These are phyloP conservation scores for Cytospora piceae DNA, from an alignment of 2,329 filamentous ascomycete genomes.

Conservation along the genomic window DNA sequence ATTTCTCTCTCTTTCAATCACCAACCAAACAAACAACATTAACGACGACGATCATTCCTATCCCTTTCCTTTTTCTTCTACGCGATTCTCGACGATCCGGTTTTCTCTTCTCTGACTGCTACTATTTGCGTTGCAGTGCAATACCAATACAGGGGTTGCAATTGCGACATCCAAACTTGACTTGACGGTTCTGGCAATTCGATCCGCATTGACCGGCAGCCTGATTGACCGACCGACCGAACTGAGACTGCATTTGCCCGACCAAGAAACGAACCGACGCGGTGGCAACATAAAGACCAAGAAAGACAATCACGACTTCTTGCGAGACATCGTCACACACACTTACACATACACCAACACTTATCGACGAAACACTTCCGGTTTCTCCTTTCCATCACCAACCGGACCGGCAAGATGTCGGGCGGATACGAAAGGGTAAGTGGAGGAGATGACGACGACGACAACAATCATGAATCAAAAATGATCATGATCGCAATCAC, in stretches of 20 bases:
- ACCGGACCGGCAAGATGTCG: slow-evolving; percentile 48
- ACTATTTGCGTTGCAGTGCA: neutral
- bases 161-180: neutral
- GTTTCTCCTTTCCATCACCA: neutral
- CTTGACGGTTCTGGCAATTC: neutral
- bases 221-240: slow-evolving; percentile 21
- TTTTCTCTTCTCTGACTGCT: neutral
- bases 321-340: slow-evolving; percentile 8
- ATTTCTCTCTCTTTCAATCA: neutral
- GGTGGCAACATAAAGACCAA: neutral
- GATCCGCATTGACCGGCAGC: neutral
- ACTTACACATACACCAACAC: neutral
- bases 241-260: neutral
- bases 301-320: neutral
- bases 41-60: slow-evolving; percentile 6
- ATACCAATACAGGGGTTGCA: neutral
- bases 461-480: neutral
- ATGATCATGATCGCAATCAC: neutral
- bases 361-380: neutral
- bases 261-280: neutral
- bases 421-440: slow-evolving; percentile 63
- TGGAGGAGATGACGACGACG: neutral
- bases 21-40: neutral
- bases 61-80: neutral
- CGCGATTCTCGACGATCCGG: neutral